phyloP scores from a whole-genome alignment of 1,139 yeast species.

The Petasospora rhodanensis region DNA sequence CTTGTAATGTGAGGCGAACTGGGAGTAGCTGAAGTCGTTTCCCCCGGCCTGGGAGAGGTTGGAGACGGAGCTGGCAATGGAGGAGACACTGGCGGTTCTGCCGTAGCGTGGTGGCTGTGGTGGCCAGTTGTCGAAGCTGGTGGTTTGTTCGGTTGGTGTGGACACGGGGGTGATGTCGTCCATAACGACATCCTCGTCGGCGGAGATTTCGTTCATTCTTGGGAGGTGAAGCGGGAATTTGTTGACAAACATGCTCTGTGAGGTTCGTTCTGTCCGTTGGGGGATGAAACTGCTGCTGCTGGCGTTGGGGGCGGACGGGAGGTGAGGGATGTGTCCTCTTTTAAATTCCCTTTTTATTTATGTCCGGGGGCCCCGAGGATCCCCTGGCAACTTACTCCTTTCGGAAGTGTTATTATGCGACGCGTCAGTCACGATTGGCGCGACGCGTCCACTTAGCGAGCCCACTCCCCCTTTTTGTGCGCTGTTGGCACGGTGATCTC shows the following conservation, averaged over 20 bases:
- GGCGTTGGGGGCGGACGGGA: neutral
- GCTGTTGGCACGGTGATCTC: no score
- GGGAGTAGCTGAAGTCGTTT: conserved; percentile 21
- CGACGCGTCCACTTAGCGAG: no score
- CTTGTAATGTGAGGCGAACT: conserved; percentile 25
- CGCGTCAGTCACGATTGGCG: no score
- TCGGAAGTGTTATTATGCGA: no score
- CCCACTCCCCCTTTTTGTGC: no score
- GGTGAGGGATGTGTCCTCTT: no score
- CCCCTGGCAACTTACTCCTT: no score
- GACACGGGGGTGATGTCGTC: conserved; percentile 18
- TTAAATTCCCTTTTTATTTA: no score
- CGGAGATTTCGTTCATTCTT: conserved; percentile 2
- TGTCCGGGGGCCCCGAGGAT: no score
- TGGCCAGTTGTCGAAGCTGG: conserved; percentile 14
- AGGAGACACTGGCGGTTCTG: conserved; percentile 24
- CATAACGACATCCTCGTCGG: conserved; percentile 9
- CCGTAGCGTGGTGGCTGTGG: conserved; percentile 23
- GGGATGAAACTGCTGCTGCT: neutral
- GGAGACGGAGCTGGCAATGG: conserved; percentile 24
- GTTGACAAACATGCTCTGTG: conserved; percentile 12
- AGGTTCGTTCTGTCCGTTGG: neutral
- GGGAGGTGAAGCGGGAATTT: conserved; percentile 16
- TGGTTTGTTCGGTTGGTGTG: conserved; percentile 23
- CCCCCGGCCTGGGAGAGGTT: conserved; percentile 17